Base-by-base conservation (phyloP, 805 yeast genomes). In the Candida pini region DNA sequence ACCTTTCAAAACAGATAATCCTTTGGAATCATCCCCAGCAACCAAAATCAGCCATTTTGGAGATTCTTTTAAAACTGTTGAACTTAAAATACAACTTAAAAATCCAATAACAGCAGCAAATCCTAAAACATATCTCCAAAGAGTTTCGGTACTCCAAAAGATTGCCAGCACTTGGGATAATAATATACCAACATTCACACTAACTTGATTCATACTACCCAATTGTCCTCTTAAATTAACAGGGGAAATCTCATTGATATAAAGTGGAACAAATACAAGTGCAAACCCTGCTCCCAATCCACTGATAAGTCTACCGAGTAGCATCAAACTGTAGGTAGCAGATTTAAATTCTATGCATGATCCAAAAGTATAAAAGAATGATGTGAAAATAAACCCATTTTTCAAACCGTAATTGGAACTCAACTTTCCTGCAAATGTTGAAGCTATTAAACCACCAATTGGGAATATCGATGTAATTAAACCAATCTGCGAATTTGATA, bases 231-330 rank as follows among this genome's bases (percentile, higher is more conserved):
- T 73, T 41, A 72, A 60, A 4, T 64, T 64, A 1, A 68, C 57
- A 0, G 97, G 96, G 6, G 92, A 66, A 9, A 88, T 70, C 58
- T 88, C 95, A 53, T 78, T 81, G 48, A 92, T 76, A 45, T 76
- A 79, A 40, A 92, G 58, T 0, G 97, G 95, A 0, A 88, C 81
- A 13, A 84, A 77, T 4, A 92, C 97, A 38, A 92, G 71, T 1
- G 90, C 81, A 9, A 79, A 67, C 4, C 98, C 98, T 6, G 96
- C 94, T 2, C 84, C 95, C 2, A 87, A 31, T 0, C 98, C 98
- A 14, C 85, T 73, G 4, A 85, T 47, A 36, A 87, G 69, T 39
- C 98, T 69, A 0, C 97, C 97, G 10, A 73, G 4, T 9, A 76
- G 49, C 41, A 90, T 56, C 2, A 52, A 41, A 4, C 33, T 4